Percentiles rank a stretch among this genome's conserved stretches.
Conservation (phyloP, 1,284 basidiomycete genomes). For the Nidula niveotomentosa region DNA sequence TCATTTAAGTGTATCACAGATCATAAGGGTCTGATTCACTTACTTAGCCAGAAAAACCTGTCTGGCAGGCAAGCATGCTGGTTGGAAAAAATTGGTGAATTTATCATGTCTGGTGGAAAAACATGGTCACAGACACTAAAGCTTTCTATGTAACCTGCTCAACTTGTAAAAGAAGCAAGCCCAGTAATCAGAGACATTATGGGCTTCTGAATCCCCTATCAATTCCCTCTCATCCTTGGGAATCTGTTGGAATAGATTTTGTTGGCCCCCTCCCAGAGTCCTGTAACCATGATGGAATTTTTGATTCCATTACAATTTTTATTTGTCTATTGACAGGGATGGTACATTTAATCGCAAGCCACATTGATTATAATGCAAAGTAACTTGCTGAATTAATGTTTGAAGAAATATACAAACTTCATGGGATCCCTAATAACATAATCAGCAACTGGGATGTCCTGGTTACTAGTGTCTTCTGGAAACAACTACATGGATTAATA, state of each 20-base stretch:
- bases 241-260: constrained; percentile 41
- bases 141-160: constrained; percentile 24
- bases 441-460: constrained; percentile 38
- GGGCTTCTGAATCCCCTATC: constrained; percentile 29
- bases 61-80: constrained; percentile 30
- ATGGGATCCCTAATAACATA: constrained; percentile 37
- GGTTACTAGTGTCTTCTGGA: constrained; percentile 45
- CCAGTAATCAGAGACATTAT: constrained; percentile 25
- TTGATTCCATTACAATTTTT: neutral
- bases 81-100: constrained; percentile 27
- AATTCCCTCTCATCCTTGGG: constrained; percentile 31
- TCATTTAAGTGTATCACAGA: constrained; percentile 31
- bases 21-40: constrained; percentile 27
- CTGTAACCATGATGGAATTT: neutral
- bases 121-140: constrained; percentile 19
- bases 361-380: constrained; percentile 24
- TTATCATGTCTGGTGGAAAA: constrained; percentile 35
- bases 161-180: constrained; percentile 25
- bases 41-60: constrained; percentile 27
- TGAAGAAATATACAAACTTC: constrained; percentile 30
- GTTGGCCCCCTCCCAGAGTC: constrained; percentile 36
- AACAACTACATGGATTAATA: constrained; percentile 27
- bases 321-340: constrained; percentile 15
- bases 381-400: constrained; percentile 39
- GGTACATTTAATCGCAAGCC: constrained; percentile 26